These are phyloP conservation scores for Peziza echinospora DNA, from an alignment of 495 filamentous ascomycete species.

Conservation along the genomic window DNA sequence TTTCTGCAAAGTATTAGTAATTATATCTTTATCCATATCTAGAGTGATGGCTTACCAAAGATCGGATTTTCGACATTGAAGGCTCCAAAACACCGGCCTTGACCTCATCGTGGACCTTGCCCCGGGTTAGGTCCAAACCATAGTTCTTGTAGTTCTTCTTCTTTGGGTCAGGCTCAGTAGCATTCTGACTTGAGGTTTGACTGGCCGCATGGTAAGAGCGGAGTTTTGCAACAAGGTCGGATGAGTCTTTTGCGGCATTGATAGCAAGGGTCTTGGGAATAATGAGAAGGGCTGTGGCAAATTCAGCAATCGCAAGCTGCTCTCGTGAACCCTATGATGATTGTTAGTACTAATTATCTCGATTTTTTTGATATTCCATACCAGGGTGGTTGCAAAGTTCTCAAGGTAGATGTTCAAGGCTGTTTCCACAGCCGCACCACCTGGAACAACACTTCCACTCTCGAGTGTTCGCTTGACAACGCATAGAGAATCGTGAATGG, in stretches of 20 bases:
- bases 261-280: constrained; percentile 94
- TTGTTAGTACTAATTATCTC: not conserved
- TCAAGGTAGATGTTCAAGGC: constrained; percentile 97
- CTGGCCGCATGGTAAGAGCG: constrained; percentile 85
- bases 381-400: constrained; percentile 95
- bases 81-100: constrained; percentile 93
- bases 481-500: constrained; percentile 86
- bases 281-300: constrained; percentile 77
- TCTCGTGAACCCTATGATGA: constrained; percentile 59
- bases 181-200: constrained; percentile 80
- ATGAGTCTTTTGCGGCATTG: constrained; percentile 90
- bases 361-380: constrained; percentile 20
- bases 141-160: constrained; percentile 98
- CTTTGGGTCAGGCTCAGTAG: constrained; percentile 59
- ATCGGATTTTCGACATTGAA: constrained; percentile 94
- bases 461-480: constrained; percentile 94
- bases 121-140: constrained; percentile 73
- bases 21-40: not conserved
- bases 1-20: constrained; percentile 31
- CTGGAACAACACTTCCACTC: constrained; percentile 89
- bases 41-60: constrained; percentile 30
- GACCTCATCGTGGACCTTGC: constrained; percentile 77
- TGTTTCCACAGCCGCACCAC: constrained; percentile 94
- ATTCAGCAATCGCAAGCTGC: constrained; percentile 94
- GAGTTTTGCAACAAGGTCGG: constrained; percentile 85